Conservation (phyloP, 345 rosid species). For the Theobroma cacao region DNA sequence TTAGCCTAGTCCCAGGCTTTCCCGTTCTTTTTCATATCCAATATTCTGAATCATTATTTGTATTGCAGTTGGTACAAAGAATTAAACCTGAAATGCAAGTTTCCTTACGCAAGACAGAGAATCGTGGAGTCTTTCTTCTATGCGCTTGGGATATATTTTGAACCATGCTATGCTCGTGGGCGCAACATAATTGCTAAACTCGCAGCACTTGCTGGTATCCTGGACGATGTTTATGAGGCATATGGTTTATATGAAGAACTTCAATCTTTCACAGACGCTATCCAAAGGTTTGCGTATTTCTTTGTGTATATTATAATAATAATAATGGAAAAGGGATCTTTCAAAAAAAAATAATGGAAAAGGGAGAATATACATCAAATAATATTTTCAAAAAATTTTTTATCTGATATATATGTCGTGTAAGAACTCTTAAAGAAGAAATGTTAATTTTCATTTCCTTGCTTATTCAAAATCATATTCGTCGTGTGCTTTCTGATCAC, state of each 20-base stretch:
- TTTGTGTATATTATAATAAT: too few species aligned
- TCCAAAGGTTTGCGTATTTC: conserved; percentile 6
- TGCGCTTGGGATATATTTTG: not conserved
- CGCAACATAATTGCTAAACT: conserved; percentile 5
- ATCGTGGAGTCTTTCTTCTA: conserved; percentile 16
- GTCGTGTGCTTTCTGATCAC: too few species aligned
- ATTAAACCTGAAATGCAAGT: not conserved
- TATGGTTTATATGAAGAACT: conserved; percentile 20
- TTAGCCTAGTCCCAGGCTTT: not conserved
- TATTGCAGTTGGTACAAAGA: conserved; percentile 26
- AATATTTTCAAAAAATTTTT: too few species aligned
- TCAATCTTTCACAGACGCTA: conserved; percentile 2
- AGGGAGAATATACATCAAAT: too few species aligned
- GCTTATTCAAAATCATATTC: too few species aligned
- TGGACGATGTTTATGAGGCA: conserved; percentile 23
- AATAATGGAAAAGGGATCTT: too few species aligned
- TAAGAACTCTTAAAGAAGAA: too few species aligned
- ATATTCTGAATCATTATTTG: not conserved
- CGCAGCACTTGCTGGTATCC: not conserved
- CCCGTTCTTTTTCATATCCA: not conserved
- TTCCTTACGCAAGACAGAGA: conserved; percentile 21
- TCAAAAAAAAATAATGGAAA: too few species aligned
- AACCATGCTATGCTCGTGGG: conserved; percentile 11
- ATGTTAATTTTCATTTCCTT: too few species aligned
- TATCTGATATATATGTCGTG: too few species aligned